These are phyloP conservation scores for Penicillium chermesinum DNA, from an alignment of 495 filamentous ascomycete genomes.

Conservation along the genomic window DNA sequence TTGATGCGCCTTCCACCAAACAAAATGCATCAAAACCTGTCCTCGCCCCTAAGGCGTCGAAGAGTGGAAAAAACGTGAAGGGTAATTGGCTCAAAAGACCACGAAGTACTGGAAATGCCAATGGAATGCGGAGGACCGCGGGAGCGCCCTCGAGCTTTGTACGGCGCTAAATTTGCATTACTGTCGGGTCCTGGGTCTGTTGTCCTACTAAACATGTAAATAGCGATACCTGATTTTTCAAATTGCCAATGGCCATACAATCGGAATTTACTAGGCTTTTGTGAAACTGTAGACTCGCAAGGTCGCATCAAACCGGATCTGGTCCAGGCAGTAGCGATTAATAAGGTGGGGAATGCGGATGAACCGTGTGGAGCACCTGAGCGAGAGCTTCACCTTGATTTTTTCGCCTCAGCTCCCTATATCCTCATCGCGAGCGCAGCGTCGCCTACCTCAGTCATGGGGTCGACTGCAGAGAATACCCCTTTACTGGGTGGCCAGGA, in stretches of 20 bases:
- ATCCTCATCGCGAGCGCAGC: slow-evolving; percentile 3
- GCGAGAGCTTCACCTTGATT: slow-evolving; percentile 20
- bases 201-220: background rate
- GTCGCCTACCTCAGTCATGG: slow-evolving; percentile 26
- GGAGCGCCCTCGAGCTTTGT: slow-evolving; percentile 42
- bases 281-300: background rate
- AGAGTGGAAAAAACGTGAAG: slow-evolving; percentile 38
- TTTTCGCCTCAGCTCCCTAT: slow-evolving; percentile 11
- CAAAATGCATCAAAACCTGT: slow-evolving; percentile 25
- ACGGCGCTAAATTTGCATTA: slow-evolving; percentile 21
- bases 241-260: no score
- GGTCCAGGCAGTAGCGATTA: slow-evolving; percentile 10
- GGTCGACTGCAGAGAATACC: slow-evolving; percentile 41
- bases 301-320: background rate
- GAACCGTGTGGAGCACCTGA: slow-evolving; percentile 32
- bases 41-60: slow-evolving; percentile 49
- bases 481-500: slow-evolving; percentile 44
- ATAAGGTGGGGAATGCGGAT: slow-evolving; percentile 16
- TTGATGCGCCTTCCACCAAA: slow-evolving; percentile 36
- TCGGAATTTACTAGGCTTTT: background rate
- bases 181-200: background rate
- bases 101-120: slow-evolving; percentile 31
- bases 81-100: slow-evolving; percentile 45
- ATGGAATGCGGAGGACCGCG: slow-evolving; percentile 37
- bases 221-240: background rate